A percentile compares a stretch with the other conserved stretches of the same genome.
Conservation (phyloP, 805 yeast species). For the Teunomyces lycoperdinae region DNA sequence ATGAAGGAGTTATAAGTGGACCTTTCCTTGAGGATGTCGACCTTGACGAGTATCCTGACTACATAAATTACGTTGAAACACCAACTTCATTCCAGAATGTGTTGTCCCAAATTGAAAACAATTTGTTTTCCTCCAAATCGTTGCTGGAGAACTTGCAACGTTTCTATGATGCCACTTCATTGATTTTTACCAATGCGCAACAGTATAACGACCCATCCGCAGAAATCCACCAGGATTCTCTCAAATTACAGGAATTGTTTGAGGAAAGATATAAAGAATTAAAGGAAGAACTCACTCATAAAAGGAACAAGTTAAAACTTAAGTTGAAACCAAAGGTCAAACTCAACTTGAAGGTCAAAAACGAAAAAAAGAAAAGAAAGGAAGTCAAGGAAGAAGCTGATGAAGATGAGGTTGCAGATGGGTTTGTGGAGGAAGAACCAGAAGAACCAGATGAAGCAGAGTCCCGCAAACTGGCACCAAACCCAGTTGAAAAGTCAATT, state of each 20-base stretch:
- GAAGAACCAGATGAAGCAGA: constrained; percentile 1
- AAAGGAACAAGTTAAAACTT: constrained; percentile 21
- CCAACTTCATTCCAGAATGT: constrained; percentile 75
- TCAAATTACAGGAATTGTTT: constrained; percentile 53
- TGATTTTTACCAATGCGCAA: constrained; percentile 78
- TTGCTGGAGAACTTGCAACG: constrained; percentile 49
- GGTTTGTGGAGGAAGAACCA: constrained; percentile 5
- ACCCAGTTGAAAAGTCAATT: constrained; percentile 5
- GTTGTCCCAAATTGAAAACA: constrained; percentile 11
- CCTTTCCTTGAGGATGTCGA: constrained; percentile 78
- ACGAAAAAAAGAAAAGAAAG: constrained; percentile 14
- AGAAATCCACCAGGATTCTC: constrained; percentile 69
- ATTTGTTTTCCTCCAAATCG: constrained; percentile 6
- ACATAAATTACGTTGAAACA: constrained; percentile 63
- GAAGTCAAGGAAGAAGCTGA: constrained; percentile 19
- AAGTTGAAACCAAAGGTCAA: constrained; percentile 29
- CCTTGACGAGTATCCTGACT: constrained; percentile 72
- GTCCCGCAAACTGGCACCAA: background rate
- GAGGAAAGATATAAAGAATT: constrained; percentile 36
- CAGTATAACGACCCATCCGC: constrained; percentile 73
- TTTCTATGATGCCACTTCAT: constrained; percentile 55
- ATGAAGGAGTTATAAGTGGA: constrained; percentile 53
- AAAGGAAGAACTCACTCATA: constrained; percentile 18
- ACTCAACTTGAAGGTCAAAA: constrained; percentile 24
- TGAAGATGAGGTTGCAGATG: constrained; percentile 11